Percentiles rank a stretch among this genome's conserved stretches.
Conservation (phyloP, 2,329 filamentous ascomycete genomes). For the Apiospora arundinis region DNA sequence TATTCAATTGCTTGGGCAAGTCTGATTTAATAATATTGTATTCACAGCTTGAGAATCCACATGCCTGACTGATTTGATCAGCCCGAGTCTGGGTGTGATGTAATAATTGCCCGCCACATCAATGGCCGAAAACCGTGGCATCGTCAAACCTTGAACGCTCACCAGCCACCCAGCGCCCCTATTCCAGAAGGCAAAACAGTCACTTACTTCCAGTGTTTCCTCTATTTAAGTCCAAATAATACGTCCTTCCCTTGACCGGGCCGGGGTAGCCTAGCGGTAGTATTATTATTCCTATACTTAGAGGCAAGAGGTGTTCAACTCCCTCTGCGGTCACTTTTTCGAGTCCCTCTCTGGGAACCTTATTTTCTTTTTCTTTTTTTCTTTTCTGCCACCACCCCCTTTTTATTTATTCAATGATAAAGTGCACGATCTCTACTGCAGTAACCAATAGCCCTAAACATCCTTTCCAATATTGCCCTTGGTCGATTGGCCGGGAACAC, state of each 20-base stretch:
- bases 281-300: neutral
- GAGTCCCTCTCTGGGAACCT: neutral
- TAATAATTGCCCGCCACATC: neutral
- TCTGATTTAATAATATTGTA: too few relatives aligned
- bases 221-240: neutral
- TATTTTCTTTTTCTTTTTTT: neutral
- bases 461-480: neutral
- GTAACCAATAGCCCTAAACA: too few relatives aligned
- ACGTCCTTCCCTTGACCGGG: neutral
- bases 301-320: slow-evolving; percentile 1
- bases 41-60: too few relatives aligned
- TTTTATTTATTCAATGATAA: too few relatives aligned
- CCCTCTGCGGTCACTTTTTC: slow-evolving; percentile 7
- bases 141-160: neutral
- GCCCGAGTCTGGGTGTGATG: too few relatives aligned
- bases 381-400: neutral
- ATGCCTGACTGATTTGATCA: too few relatives aligned
- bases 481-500: too few relatives aligned
- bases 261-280: slow-evolving; percentile 12
- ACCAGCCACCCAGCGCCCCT: neutral
- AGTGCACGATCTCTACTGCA: neutral
- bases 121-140: neutral
- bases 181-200: neutral
- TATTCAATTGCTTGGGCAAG: too few relatives aligned
- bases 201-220: neutral